Conservation (phyloP, 1,284 basidiomycete genomes). For the Schizopora paradoxa region DNA sequence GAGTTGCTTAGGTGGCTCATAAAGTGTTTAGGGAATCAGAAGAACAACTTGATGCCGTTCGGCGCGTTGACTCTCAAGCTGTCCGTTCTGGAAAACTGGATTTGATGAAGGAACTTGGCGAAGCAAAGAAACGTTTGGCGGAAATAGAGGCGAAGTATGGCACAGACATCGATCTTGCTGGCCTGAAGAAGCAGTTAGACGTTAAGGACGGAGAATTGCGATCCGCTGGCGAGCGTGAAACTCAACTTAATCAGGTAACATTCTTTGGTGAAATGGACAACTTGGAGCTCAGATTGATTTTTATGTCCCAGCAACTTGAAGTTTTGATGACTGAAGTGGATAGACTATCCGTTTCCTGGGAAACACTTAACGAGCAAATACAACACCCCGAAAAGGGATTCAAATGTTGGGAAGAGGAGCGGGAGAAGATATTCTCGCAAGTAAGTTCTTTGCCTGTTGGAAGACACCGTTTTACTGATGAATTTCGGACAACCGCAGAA, state of each 20-base stretch:
- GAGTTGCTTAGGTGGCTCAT: conserved; percentile 38
- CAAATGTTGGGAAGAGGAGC: conserved; percentile 68
- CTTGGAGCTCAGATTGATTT: neutral
- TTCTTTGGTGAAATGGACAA: neutral
- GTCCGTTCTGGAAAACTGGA: neutral
- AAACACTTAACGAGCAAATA: conserved; percentile 77
- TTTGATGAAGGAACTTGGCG: conserved; percentile 6
- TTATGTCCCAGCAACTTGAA: conserved; percentile 31
- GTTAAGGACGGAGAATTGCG: conserved; percentile 60
- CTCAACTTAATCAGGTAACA: no score
- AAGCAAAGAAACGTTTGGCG: no score
- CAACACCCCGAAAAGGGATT: conserved; percentile 85
- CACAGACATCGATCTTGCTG: no score
- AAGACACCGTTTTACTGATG: neutral
- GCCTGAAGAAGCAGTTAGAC: conserved; percentile 53
- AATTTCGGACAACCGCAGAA: conserved; percentile 37
- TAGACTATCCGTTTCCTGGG: conserved; percentile 83
- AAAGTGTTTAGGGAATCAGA: conserved; percentile 23
- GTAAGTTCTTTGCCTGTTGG: conserved; percentile 34
- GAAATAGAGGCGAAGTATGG: no score
- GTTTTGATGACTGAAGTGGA: conserved; percentile 84
- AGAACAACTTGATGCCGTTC: conserved; percentile 6
- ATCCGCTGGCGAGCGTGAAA: no score
- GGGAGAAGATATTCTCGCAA: conserved; percentile 59
- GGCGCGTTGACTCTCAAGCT: conserved; percentile 6